Percentiles rank a stretch among this genome's conserved stretches.
phyloP scores from a whole-genome alignment of 2,329 filamentous ascomycete species.

The Colletotrichum horii region DNA sequence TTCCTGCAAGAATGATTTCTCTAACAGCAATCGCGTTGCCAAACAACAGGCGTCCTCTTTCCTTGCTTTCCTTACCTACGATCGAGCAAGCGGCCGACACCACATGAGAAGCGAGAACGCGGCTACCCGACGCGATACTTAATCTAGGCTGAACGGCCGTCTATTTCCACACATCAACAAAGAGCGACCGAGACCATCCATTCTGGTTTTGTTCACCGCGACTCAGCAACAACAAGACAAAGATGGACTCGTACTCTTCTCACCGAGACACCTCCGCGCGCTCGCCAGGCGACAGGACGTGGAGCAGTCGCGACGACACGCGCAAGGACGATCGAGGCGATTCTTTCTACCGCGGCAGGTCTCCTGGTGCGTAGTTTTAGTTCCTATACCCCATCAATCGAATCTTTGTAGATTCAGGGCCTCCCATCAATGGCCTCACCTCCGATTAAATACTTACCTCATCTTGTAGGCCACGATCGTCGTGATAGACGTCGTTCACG shows the following conservation, averaged over 20 bases:
- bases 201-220: background rate
- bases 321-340: conserved; percentile 63
- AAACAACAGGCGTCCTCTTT: conserved; percentile 49
- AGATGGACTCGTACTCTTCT: conserved; percentile 61
- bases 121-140: conserved; percentile 26
- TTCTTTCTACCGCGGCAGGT: conserved; percentile 69
- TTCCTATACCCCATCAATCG: background rate
- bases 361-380: conserved; percentile 65
- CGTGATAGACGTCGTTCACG: conserved; percentile 69
- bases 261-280: conserved; percentile 58
- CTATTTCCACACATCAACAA: background rate
- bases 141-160: conserved; percentile 9
- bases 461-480: conserved; percentile 58
- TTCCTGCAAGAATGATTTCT: conserved; percentile 48
- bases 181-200: background rate
- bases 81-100: conserved; percentile 26
- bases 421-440: background rate
- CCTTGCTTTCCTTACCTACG: conserved; percentile 29
- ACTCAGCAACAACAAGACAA: background rate
- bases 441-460: conserved; percentile 7
- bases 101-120: conserved; percentile 30
- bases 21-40: conserved; percentile 61
- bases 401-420: background rate
- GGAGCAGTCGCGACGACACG: conserved; percentile 57
- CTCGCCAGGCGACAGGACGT: conserved; percentile 59